These are phyloP conservation scores for Microbotryum saponariae DNA, from an alignment of 1,284 basidiomycete species.

Conservation along the genomic window DNA sequence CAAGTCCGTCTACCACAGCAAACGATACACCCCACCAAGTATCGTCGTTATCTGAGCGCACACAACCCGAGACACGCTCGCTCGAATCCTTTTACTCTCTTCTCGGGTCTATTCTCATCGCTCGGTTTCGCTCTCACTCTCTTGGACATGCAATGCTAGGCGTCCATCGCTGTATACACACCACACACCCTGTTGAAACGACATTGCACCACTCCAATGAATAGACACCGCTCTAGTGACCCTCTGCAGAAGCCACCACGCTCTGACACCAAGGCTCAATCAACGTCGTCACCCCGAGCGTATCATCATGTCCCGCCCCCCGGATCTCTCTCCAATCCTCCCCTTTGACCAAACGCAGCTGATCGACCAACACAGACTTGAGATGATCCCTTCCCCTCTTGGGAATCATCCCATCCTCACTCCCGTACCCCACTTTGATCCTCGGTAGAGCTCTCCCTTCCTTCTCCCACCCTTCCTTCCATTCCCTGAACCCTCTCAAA, in stretches of 20 bases:
- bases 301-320: conserved; percentile 21
- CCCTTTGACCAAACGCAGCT: conserved; percentile 8
- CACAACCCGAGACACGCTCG: too few species aligned
- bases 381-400: conserved; percentile 13
- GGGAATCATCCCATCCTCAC: conserved; percentile 16
- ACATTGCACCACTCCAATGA: too few species aligned
- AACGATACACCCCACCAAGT: conserved; percentile 60
- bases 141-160: too few species aligned
- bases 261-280: conserved; percentile 1
- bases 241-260: too few species aligned
- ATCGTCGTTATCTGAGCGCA: conserved; percentile 45
- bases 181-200: too few species aligned
- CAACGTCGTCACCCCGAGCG: conserved; percentile 9
- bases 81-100: too few species aligned
- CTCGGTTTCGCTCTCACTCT: too few species aligned
- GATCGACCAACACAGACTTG: conserved; percentile 7
- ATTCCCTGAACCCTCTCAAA: conserved; percentile 5
- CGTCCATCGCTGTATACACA: too few species aligned
- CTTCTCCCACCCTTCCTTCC: not conserved
- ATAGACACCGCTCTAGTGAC: too few species aligned
- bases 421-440: conserved; percentile 10
- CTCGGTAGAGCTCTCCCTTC: not conserved
- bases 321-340: conserved; percentile 2
- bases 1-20: conserved; percentile 77
- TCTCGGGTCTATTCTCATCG: too few species aligned